A percentile compares a stretch with the other conserved stretches of the same genome.
Evolutionary conservation across 257 asterid genomes (phyloP).

Genomic region (Solanum dulcamara): DNA sequence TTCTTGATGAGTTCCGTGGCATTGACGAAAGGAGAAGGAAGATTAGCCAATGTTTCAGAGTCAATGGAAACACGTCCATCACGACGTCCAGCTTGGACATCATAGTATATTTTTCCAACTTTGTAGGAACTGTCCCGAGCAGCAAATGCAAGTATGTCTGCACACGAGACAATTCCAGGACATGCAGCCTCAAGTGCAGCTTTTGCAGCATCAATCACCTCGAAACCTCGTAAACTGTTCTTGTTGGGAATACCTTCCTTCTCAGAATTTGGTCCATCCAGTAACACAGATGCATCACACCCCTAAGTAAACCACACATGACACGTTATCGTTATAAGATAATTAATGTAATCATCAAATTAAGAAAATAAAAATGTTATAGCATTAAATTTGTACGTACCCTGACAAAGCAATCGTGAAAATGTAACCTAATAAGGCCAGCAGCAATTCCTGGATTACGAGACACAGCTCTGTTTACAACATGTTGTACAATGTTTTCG

Average conservation of each 20-base stretch:
- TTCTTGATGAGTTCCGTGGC: not conserved
- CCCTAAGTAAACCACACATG: not conserved
- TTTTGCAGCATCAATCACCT: not conserved
- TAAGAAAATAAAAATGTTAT: not conserved
- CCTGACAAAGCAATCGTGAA: not conserved
- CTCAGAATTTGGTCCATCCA: not conserved
- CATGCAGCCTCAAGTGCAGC: not conserved
- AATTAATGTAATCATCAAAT: not conserved
- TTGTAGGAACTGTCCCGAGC: not conserved
- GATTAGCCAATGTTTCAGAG: not conserved
- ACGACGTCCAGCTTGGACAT: not conserved
- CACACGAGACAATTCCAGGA: not conserved
- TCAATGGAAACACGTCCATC: not conserved
- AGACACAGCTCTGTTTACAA: not conserved
- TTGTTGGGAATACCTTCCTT: slow-evolving; percentile 3
- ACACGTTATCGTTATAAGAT: not conserved
- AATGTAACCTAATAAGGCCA: not conserved
- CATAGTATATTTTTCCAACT: not conserved
- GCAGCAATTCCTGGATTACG: slow-evolving; percentile 1
- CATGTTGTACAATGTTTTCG: not conserved
- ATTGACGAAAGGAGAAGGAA: not conserved
- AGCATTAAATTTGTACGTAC: not conserved
- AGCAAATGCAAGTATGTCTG: not conserved
- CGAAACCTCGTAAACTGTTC: not conserved
- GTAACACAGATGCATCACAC: not conserved